These are phyloP conservation scores for Candida ponderosae DNA, from an alignment of 805 yeast species.

Conservation along the genomic window DNA sequence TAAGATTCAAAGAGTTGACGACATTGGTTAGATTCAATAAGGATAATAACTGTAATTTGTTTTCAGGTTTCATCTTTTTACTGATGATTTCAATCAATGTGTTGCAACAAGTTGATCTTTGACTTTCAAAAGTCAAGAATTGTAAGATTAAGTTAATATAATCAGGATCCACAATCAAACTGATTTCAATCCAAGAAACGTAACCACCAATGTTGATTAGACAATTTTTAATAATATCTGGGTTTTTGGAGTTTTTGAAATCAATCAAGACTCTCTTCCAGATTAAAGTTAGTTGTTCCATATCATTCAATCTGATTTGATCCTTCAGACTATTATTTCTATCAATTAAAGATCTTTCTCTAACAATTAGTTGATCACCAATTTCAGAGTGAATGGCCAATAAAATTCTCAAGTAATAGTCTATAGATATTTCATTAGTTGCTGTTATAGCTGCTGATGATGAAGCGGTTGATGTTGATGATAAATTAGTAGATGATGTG, in stretches of 20 bases:
- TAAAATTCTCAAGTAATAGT: constrained; percentile 68
- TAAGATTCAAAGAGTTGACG: constrained; percentile 30
- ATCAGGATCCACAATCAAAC: constrained; percentile 38
- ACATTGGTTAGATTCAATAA: constrained; percentile 60
- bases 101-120: constrained; percentile 20
- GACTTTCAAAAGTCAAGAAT: constrained; percentile 5
- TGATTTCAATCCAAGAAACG: constrained; percentile 89
- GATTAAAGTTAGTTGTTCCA: constrained; percentile 50
- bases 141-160: constrained; percentile 11
- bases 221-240: constrained; percentile 47
- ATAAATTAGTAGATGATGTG: too few relatives aligned
- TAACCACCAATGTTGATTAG: constrained; percentile 72
- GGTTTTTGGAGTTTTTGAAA: constrained; percentile 22
- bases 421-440: constrained; percentile 30
- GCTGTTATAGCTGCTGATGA: too few relatives aligned
- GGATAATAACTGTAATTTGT: constrained; percentile 55
- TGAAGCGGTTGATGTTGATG: too few relatives aligned
- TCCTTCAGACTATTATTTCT: constrained; percentile 76
- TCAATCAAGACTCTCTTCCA: constrained; percentile 57
- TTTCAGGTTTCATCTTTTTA: constrained; percentile 71
- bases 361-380: constrained; percentile 80
- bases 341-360: constrained; percentile 54
- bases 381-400: constrained; percentile 80
- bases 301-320: constrained; percentile 68
- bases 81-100: constrained; percentile 58